Base-by-base conservation (phyloP, 352 stramenopile species). In the Phytophthora citricola region DNA sequence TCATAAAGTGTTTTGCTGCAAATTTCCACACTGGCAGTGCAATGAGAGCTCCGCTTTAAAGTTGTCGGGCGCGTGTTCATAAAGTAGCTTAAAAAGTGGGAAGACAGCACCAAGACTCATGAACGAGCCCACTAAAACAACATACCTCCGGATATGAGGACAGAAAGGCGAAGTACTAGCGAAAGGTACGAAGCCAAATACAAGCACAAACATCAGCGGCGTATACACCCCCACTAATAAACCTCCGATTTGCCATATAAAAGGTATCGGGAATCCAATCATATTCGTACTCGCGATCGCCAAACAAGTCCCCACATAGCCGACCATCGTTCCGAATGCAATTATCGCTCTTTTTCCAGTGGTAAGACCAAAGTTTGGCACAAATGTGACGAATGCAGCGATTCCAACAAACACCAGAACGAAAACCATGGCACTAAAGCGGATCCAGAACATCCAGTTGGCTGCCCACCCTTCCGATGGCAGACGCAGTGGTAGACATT, bases 371-470 rank as follows among this genome's bases (percentile, higher is more conserved):
- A 69, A 29, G 5, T 46, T 51, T n/a, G 46, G 61, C 2, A 59
- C 48, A 32, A 58, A 47, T n/a, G 24, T 12, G 10, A 40, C 56
- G n/a, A 69, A 14, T 20, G 39, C 24, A 4, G 46, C 49, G 6
- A 50, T 49, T 1, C 17, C 41, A 6, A 50, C 50, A 4, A 61
- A 52, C 2, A 39, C 36, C 15, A 67, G 8, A 27, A 45, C 27
- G 50, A 69, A 69, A 5, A 51, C 9, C 46, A 65, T 49, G 27
- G 62, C 34, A 22, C 8, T 31, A 15, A 67, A 29, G 9, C 63
- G 56, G 47, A 71, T 49, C 57, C 57, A 67, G 15, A 71, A 67
- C 1, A 60, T 9, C 56, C 63, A 71, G 20, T 71, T 66, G 26
- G 56, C 63, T 10, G 17, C 17, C 63, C 55, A 71, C 22, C 63